These are phyloP conservation scores for Bidens hawaiensis DNA, from an alignment of 140 eudicot genomes.

Conservation along the genomic window DNA sequence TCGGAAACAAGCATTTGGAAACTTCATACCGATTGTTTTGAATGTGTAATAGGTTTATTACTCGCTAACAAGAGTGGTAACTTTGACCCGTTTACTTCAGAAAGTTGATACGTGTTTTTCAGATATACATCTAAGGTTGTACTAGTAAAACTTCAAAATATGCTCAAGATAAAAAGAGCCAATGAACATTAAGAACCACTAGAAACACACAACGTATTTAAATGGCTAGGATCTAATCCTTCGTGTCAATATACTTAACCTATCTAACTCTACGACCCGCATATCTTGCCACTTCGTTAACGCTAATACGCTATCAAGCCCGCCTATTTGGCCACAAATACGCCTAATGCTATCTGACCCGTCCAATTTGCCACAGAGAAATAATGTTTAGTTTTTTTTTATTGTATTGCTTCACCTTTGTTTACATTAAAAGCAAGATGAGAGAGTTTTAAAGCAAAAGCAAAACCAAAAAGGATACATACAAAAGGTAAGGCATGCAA, in stretches of 20 bases:
- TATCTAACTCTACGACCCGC: too few species aligned
- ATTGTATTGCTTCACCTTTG: constrained; percentile 13
- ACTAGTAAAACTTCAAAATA: not conserved
- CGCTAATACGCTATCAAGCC: too few species aligned
- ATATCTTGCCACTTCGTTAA: too few species aligned
- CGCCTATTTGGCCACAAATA: not conserved
- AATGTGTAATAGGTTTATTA: not conserved
- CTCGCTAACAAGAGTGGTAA: not conserved
- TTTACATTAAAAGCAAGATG: constrained; percentile 27
- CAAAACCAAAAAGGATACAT: constrained; percentile 29
- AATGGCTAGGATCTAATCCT: not conserved
- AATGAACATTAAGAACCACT: not conserved
- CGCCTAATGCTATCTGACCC: not conserved
- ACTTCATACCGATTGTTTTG: not conserved
- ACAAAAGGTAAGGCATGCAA: constrained; percentile 20
- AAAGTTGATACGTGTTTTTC: not conserved
- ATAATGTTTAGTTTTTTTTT: not conserved
- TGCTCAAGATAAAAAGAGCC: not conserved
- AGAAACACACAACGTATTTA: not conserved
- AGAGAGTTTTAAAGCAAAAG: constrained; percentile 41
- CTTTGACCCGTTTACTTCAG: not conserved
- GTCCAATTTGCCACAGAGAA: not conserved
- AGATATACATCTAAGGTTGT: not conserved
- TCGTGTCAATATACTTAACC: not conserved
- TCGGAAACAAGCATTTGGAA: not conserved